Base-by-base conservation (phyloP, 2,329 filamentous ascomycete genomes). In the Leptodontidium sp. region DNA sequence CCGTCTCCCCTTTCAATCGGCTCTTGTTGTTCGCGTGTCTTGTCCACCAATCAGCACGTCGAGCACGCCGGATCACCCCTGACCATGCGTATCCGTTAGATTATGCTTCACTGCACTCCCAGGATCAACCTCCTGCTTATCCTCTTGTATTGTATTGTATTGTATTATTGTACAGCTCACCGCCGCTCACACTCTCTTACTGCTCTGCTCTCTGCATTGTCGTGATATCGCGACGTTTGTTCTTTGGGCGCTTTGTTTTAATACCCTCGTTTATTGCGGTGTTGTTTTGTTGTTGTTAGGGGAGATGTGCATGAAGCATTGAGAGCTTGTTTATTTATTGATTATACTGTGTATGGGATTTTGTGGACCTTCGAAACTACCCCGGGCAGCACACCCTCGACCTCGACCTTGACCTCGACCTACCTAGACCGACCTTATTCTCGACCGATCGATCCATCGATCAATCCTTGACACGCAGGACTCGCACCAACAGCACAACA, bases 1-100 rank as follows among this genome's bases (percentile, higher is more conserved):
- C n/a, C 47, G 47, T 50, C 52, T 38, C 53, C 38, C 32, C 40
- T 61, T 61, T 61, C 40, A 21, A 21, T 58, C 55, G 35, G 55
- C 55, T 58, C 15, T 47, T 61, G 58, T 61, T 63, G 4, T 52
- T 63, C 47, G 61, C 61, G 47, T 63, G 43, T 7, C 29, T 6
- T 11, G 7, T 6, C 49, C 21, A 40, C 61, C 61, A 63, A 63
- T 63, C 61, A 63, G 26, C 26, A 26, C 32, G n/a, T 40, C n/a
- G 2, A 6, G 17, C 43, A 15, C 17, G 12, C 4, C 43, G 8
- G 8, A 15, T 12, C 15, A 35, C 55, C 55, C 55, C 55, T 58
- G 55, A 58, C 17, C 9, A 40, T 9, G 29, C 53, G 29, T 38
- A n/a, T n/a, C 35, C 29, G 29, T 32, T 32, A 32, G 29, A 58